phyloP scores from a whole-genome alignment of 2,329 filamentous ascomycete genomes.

The Exophiala xenobiotica region DNA sequence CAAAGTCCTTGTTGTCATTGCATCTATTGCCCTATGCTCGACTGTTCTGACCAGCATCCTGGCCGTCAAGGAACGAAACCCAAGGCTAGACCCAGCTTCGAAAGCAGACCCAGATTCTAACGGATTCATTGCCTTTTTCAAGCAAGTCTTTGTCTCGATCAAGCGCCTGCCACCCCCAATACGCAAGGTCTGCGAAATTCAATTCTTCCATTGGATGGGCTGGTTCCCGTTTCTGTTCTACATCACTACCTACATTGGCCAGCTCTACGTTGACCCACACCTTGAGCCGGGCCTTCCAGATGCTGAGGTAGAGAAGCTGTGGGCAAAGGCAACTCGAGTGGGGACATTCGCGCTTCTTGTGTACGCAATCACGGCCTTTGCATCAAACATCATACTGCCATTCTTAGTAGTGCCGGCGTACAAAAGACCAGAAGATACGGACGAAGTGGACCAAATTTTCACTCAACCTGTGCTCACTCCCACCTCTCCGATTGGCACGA shows the following conservation, averaged over 20 bases:
- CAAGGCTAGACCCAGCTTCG: slow-evolving; percentile 66
- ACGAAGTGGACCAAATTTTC: not conserved
- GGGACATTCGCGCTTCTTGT: slow-evolving; percentile 87
- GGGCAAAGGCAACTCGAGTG: slow-evolving; percentile 80
- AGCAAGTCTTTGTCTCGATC: slow-evolving; percentile 72
- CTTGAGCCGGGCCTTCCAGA: slow-evolving; percentile 75
- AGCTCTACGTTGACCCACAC: slow-evolving; percentile 84
- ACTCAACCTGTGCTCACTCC: slow-evolving; percentile 5
- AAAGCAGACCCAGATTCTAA: slow-evolving; percentile 52
- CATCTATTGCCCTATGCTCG: slow-evolving; percentile 67
- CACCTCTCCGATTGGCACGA: slow-evolving; percentile 19
- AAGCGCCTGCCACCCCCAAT: slow-evolving; percentile 78
- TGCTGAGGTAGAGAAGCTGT: slow-evolving; percentile 72
- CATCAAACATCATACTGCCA: slow-evolving; percentile 78
- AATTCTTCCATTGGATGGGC: slow-evolving; percentile 87
- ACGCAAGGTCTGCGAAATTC: slow-evolving; percentile 74
- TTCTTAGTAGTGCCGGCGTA: slow-evolving; percentile 84
- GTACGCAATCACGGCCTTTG: slow-evolving; percentile 81
- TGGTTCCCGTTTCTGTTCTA: slow-evolving; percentile 97
- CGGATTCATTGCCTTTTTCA: slow-evolving; percentile 77
- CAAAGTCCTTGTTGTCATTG: slow-evolving; percentile 85
- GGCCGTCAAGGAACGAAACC: slow-evolving; percentile 75
- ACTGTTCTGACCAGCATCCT: slow-evolving; percentile 71
- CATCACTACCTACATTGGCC: slow-evolving; percentile 88
- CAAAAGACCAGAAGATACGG: slow-evolving; percentile 27